Evolutionary conservation across 331 rosid genomes (phyloP).

Genomic region (Spiraea crenata): DNA sequence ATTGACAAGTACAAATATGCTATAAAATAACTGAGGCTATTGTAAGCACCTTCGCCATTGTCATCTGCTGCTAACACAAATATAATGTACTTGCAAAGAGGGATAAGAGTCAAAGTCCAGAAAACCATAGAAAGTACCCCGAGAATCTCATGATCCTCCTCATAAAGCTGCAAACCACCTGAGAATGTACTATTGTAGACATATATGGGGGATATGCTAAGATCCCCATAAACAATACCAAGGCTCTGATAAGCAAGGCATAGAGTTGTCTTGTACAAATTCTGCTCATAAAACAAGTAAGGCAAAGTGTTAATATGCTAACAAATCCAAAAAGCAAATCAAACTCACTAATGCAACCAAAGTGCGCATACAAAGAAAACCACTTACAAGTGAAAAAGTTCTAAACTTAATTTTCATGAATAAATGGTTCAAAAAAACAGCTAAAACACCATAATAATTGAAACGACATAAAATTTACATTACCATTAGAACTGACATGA

Average conservation of each 20-base stretch:
- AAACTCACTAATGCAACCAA: not conserved
- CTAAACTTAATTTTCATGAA: not conserved
- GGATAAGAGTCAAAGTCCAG: conserved; percentile 39
- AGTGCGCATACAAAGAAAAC: not conserved
- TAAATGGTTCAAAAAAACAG: not conserved
- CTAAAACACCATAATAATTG: not conserved
- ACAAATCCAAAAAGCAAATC: not conserved
- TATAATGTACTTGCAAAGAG: conserved; percentile 37
- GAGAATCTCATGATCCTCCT: conserved; percentile 34
- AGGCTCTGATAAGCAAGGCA: conserved; percentile 39
- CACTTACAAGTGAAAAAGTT: not conserved
- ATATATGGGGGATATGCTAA: conserved; percentile 37
- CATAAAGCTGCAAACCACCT: conserved; percentile 25
- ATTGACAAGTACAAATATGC: not conserved
- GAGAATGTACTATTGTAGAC: conserved; percentile 44
- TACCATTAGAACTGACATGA: not conserved
- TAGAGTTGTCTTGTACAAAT: conserved; percentile 15
- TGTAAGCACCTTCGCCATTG: conserved; percentile 33
- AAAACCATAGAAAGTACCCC: conserved; percentile 44
- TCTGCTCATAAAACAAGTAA: conserved; percentile 19
- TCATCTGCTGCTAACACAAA: conserved; percentile 41
- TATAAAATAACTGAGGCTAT: conserved; percentile 6
- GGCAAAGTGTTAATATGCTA: not conserved
- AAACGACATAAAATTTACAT: not conserved
- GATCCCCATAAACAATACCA: conserved; percentile 44